phyloP scores from a whole-genome alignment of 2,329 filamentous ascomycete species.

The Apiospora malaysiana region DNA sequence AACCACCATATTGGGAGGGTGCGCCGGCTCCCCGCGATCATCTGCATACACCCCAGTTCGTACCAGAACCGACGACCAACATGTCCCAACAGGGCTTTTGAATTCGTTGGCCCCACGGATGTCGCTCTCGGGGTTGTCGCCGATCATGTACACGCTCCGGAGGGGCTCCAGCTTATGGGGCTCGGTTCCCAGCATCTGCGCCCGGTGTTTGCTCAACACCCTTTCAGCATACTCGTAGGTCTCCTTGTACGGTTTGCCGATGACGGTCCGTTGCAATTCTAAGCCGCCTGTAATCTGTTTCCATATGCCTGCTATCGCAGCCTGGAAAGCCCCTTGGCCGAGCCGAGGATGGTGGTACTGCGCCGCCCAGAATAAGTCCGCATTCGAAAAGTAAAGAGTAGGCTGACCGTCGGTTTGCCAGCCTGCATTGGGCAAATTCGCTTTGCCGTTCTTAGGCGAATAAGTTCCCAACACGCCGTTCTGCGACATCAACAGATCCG shows the following conservation, averaged over 20 bases:
- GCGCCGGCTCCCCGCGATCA: conserved; percentile 55
- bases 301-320: conserved; percentile 83
- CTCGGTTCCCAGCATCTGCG: conserved; percentile 47
- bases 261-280: conserved; percentile 66
- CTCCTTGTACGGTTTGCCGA: conserved; percentile 80
- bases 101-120: conserved; percentile 87
- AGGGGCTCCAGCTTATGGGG: conserved; percentile 50
- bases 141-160: conserved; percentile 88
- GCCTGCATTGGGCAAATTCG: conserved; percentile 70
- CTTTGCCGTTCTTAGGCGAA: conserved; percentile 72
- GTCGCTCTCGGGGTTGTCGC: conserved; percentile 88
- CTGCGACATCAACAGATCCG: conserved; percentile 81
- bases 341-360: conserved; percentile 84
- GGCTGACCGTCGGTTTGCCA: conserved; percentile 86
- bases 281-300: conserved; percentile 69
- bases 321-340: conserved; percentile 89
- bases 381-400: conserved; percentile 84
- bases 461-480: conserved; percentile 82
- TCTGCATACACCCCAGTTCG: conserved; percentile 76
- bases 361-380: conserved; percentile 89
- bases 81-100: conserved; percentile 66
- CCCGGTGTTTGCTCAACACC: conserved; percentile 67
- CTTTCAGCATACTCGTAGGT: conserved; percentile 88
- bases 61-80: conserved; percentile 80
- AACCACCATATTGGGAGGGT: conserved; percentile 68